Evolutionary conservation across 2,329 filamentous ascomycete species (phyloP), one percentile per base, ranked within the genome.

Genomic region (Leptographium wingfieldii): DNA sequence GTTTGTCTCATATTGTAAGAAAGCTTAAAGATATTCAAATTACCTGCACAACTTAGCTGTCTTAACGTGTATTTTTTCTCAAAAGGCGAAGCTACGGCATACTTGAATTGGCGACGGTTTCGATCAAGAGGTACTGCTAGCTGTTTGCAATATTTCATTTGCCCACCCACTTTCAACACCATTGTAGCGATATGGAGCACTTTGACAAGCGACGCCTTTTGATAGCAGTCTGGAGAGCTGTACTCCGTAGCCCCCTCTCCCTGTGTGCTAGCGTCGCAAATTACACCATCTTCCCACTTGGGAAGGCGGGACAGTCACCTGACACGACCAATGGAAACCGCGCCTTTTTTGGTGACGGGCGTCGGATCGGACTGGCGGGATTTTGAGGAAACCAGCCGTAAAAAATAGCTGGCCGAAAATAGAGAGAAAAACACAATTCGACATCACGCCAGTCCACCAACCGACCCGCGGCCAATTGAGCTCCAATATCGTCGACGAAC

Each of bases 321-420:
- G 49, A 60, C 6, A 2, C 38, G 49, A 48, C 64, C 64, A 65
- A 65, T 65, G 29, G 58, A 35, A 61, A 54, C 19, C 60, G 60
- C 59, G 61, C 55, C 59, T 63, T 65, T 64, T 63, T 48, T 48
- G 59, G 63, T 59, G 57, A 59, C 60, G 35, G 35, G 16, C 60
- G 51, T 48, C 40, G 48, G 56, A 35, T 63, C 63, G 64, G 64
- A 54, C 60, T 62, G 63, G 64, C 64, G 64, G 64, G 64, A 65
- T 55, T 65, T 65, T 65, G 63, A 65, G 63, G 64, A 65, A 63
- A 40, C 27, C 22, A 33, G 22, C 27, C 11, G 35, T 52, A 51
- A 62, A 60, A 60, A 60, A 48, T 55, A 55, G 33, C 33, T 40
- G 40, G 40, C 40, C 56, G 43, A 57, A 57, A 57, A 51, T 38